phyloP scores from a whole-genome alignment of 2,329 filamentous ascomycete species.

The Fusarium chuoi region DNA sequence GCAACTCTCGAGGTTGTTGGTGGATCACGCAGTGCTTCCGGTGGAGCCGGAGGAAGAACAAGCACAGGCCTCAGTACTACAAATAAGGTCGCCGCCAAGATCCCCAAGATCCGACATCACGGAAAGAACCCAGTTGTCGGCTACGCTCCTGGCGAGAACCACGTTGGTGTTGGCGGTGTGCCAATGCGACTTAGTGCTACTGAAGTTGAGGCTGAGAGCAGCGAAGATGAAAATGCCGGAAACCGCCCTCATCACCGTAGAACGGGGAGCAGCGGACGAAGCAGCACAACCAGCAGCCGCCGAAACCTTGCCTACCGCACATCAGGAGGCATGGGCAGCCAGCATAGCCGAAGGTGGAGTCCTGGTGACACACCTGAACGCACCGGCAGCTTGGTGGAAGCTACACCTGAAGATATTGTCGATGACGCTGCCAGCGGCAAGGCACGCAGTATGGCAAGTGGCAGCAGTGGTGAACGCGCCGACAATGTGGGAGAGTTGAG shows the following conservation, averaged over 20 bases:
- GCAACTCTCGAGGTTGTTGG: constrained; percentile 86
- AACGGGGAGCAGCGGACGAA: constrained; percentile 80
- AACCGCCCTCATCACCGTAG: constrained; percentile 71
- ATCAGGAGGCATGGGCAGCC: constrained; percentile 58
- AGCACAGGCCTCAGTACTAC: constrained; percentile 71
- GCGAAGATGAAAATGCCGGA: constrained; percentile 74
- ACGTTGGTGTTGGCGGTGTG: constrained; percentile 80
- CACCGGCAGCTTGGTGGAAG: constrained; percentile 61
- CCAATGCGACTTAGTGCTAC: constrained; percentile 94
- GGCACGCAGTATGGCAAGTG: constrained; percentile 63
- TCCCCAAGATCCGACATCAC: constrained; percentile 90
- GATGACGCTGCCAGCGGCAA: constrained; percentile 59
- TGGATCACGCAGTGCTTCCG: constrained; percentile 56
- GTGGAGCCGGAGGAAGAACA: constrained; percentile 58
- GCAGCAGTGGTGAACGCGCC: constrained; percentile 69
- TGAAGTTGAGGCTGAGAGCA: constrained; percentile 90
- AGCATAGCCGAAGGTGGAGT: constrained; percentile 59
- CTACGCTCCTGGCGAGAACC: constrained; percentile 81
- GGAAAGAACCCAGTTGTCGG: constrained; percentile 81
- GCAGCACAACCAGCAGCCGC: constrained; percentile 68
- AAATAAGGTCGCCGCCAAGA: constrained; percentile 82
- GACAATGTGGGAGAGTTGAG: constrained; percentile 68
- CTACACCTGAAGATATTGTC: constrained; percentile 48
- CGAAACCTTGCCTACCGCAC: constrained; percentile 61
- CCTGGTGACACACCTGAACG: constrained; percentile 67